Base-by-base conservation (phyloP, 495 filamentous ascomycete species). In the Hypoxylon trugodes region DNA sequence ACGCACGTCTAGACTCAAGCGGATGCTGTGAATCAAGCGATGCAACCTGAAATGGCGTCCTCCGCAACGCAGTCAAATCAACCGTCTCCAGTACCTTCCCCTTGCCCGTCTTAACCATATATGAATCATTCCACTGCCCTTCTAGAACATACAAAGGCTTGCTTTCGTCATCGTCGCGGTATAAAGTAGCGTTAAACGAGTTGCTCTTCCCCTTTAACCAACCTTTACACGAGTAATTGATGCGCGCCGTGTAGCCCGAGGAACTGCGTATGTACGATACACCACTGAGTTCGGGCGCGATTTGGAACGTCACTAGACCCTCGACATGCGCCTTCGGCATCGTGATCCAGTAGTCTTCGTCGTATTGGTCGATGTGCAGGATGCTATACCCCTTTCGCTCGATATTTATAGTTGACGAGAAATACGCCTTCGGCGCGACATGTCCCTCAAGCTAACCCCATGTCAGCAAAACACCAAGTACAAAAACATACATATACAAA, bases 191-290 rank as follows among this genome's bases (percentile, higher is more conserved):
- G 16, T 72, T 84, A 73, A 96, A 91, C 37, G 78, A 86, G 78
- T 96, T 96, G 76, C 91, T 91, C 79, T 91, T 93, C 13, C 91
- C 91, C 49, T 84, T 87, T 19, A 96, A 35, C 90, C 90, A 96
- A 19, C 91, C 91, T 74, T 89, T 90, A 58, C 88, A 87, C 37
- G 79, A 86, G 74, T 92, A 96, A 69, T 90, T 87, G 68, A 96
- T 90, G 68, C 90, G 90, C 13, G 89, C 80, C 40, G 89, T 84
- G 74, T 89, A 93, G 56, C 91, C 91, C 3, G 84, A 85, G 36
- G 86, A 90, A 66, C 87, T 89, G 37, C 79, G 78, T 65, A 96
- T 96, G 69, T 87, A 88, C 61, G 86, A 86, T 37, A 77, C 79
- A 64, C 84, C 86, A 64, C 90, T 88, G 9, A 96, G 83, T 71